phyloP scores from a whole-genome alignment of 108 stramenopile genomes.

The Fistulifera solaris region DNA sequence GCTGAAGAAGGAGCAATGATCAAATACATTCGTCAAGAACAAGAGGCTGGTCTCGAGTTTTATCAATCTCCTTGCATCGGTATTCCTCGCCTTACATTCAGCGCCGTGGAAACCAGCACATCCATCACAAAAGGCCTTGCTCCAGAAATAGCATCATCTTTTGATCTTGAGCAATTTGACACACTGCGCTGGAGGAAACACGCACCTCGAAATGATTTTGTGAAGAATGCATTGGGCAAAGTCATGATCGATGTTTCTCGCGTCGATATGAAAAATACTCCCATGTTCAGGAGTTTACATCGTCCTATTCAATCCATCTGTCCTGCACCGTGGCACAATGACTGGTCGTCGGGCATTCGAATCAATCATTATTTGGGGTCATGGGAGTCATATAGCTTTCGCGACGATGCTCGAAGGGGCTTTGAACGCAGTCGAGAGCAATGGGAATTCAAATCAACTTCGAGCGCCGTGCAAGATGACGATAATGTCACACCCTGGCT shows the following conservation, averaged over 20 bases:
- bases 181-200: constrained; percentile 34
- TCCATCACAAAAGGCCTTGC: constrained; percentile 8
- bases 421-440: constrained; percentile 23
- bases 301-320: constrained; percentile 27
- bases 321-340: constrained; percentile 23
- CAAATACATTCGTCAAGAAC: constrained; percentile 23
- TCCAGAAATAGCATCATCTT: constrained; percentile 4
- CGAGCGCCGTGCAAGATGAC: constrained; percentile 18
- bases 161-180: constrained; percentile 15
- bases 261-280: constrained; percentile 15
- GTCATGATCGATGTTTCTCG: constrained; percentile 39
- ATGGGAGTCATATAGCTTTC: constrained; percentile 34
- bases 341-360: constrained; percentile 23
- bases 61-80: constrained; percentile 28
- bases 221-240: constrained; percentile 37
- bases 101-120: constrained; percentile 21
- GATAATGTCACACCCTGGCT: constrained; percentile 43
- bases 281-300: constrained; percentile 19
- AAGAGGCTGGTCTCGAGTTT: constrained; percentile 18
- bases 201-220: constrained; percentile 25
- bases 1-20: constrained; percentile 26
- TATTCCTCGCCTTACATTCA: constrained; percentile 31
- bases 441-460: constrained; percentile 31
- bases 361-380: constrained; percentile 47
- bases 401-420: constrained; percentile 32